Base-by-base conservation (phyloP, 2,329 filamentous ascomycete species). In the Teratosphaeriaceae sp. region DNA sequence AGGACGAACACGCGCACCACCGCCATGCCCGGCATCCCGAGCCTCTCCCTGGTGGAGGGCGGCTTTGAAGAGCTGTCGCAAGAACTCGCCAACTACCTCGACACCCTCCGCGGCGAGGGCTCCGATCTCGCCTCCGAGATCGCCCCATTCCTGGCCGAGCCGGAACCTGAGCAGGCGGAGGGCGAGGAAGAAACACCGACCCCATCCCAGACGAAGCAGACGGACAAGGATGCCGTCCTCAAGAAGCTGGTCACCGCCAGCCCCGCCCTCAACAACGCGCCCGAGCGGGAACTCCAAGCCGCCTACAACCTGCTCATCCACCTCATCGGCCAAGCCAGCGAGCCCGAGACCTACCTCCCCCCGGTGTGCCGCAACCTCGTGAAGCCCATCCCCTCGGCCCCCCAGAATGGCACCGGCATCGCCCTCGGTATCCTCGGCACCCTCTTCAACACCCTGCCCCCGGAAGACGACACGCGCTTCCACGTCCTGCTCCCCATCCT, bases 241-340 rank as follows among this genome's bases (percentile, higher is more conserved):
- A 85, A 89, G 74, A 89, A 88, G 76, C 76, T 98, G 53, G 86
- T 97, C 48, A 80, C 82, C 54, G 85, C 85, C 45, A 88, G 87
- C 41, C 69, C 77, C 41, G 78, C 77, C 39, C 75, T 98, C 63
- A 94, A 89, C 69, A 77, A 78, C 50, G 86, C 88, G 43, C 87
- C 90, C 46, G 92, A 98, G 76, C 94, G 92, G 78, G 90, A 97
- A 69, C 92, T 96, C 66, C 89, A 88, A 48, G 84, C 90, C 46
- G 88, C 90, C 48, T 96, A 96, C 73, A 97, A 98, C 72, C 84
- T 97, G 57, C 83, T 98, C 65, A 83, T 97, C 62, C 87, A 96
- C 73, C 82, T 98, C 47, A 80, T 94, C 55, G 77, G 88, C 59
- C 87, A 94, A 70, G 87, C 88, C 47, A 80, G 85, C 58, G 86